Evolutionary conservation across 2,329 filamentous ascomycete genomes (phyloP).

Genomic region (Alternaria alternata): DNA sequence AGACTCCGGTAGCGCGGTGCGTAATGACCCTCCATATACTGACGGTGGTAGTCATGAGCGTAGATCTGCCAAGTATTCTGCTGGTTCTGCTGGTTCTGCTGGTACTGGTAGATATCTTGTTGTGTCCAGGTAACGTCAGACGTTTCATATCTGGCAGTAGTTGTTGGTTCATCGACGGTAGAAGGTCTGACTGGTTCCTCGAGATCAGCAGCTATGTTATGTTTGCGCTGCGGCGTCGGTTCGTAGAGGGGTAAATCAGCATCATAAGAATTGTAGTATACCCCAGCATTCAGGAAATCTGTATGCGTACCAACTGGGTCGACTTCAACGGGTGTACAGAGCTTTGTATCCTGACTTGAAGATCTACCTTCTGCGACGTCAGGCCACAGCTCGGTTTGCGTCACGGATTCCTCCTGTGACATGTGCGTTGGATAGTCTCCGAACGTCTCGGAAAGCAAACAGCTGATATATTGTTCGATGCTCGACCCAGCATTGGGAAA

Average conservation of each 20-base stretch:
- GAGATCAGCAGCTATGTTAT: not conserved
- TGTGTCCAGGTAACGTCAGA: rapidly evolving
- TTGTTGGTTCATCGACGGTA: rapidly evolving
- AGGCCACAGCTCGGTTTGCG: not conserved
- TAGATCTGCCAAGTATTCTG: no score
- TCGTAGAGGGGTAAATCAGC: no score
- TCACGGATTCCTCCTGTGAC: not conserved
- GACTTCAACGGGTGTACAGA: not conserved
- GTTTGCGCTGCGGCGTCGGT: not conserved
- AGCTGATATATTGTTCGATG: not conserved
- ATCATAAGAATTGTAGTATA: no score
- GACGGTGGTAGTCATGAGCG: not conserved
- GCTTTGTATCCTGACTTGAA: not conserved
- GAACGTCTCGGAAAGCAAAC: not conserved
- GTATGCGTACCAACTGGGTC: not conserved
- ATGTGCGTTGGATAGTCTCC: not conserved
- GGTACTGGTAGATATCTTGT: not conserved
- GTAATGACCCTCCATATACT: no score
- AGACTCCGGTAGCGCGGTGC: no score
- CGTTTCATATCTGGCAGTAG: rapidly evolving
- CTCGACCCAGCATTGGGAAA: not conserved
- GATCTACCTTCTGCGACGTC: not conserved
- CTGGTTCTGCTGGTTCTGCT: not conserved
- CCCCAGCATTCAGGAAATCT: no score
- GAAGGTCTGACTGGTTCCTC: not conserved